phyloP scores from a whole-genome alignment of 768 basidiomycete species.

The Termitomyces sp. region DNA sequence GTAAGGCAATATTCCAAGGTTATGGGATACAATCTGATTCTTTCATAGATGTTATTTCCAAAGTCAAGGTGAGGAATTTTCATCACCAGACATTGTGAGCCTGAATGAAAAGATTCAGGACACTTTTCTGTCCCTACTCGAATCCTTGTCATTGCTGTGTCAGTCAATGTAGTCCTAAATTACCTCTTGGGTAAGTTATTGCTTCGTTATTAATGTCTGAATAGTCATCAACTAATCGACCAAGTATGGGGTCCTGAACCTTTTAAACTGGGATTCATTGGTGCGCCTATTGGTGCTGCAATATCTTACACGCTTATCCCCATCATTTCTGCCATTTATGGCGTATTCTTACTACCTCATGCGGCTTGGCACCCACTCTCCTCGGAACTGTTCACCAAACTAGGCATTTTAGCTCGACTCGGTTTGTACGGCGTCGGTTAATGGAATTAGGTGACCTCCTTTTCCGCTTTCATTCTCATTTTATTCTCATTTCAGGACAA shows the following conservation, averaged over 20 bases:
- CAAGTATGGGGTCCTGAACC: conserved; percentile 59
- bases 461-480: neutral
- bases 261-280: conserved; percentile 68
- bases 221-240: neutral
- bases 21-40: neutral
- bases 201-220: neutral
- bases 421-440: conserved; percentile 75
- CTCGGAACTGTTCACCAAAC: conserved; percentile 53
- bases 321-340: conserved; percentile 54
- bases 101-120: conserved; percentile 28
- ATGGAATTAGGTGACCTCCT: neutral
- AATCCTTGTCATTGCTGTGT: conserved; percentile 75
- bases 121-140: conserved; percentile 86
- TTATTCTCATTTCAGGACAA: conserved; percentile 39
- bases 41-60: conserved; percentile 59
- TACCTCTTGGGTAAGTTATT: conserved; percentile 64
- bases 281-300: conserved; percentile 85
- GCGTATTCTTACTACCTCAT: conserved; percentile 46
- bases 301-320: conserved; percentile 85
- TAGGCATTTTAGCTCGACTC: conserved; percentile 65
- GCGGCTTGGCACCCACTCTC: conserved; percentile 81
- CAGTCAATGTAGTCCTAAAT: conserved; percentile 77
- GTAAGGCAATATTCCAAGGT: conserved; percentile 13
- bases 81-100: neutral
- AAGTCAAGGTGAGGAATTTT: conserved; percentile 54